Evolutionary conservation across 2,329 filamentous ascomycete genomes (phyloP), one percentile per base, ranked within the genome.

Genomic region (Fusarium cicatricum): DNA sequence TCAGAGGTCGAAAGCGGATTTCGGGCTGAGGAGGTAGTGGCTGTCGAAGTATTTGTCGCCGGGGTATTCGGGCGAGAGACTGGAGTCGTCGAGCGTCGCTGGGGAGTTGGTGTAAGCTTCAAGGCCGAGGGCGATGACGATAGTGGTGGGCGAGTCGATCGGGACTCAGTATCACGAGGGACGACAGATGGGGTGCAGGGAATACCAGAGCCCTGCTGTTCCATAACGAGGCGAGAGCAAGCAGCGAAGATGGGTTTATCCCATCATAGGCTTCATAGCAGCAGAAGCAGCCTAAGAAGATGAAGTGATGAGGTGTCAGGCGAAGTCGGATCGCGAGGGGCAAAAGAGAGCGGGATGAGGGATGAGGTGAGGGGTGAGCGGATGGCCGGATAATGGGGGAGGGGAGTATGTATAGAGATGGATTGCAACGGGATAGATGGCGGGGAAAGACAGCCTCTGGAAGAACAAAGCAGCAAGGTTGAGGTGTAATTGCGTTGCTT

Each of bases 171-270:
- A 63, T 72, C 65, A 67, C 71, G 64, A 44, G 52, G 62, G 48
- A 58, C 69, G 52, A 63, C 49, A 60, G 63, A 64, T 48, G 70
- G 62, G 55, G 65, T 71, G 58, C 70, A 66, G 59, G 64, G 56
- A 51, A 58, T 55, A 51, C 58, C 54, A 50, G 66, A 58, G 38
- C 67, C 63, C 75, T 78, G 75, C 75, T 77, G 74, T 82, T 82
- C 81, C 82, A 84, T 84, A 73, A 80, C 79, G 79, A 76, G 73
- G 70, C 71, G 69, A 64, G 70, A 65, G 53, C 52, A 68, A 68
- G 70, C 61, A 71, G 66, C 66, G 50, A 64, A 51, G 57, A 52
- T 45, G 60, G 47, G 11, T 58, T 59, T 68, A 62, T 69, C 57
- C 66, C 66, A 68, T 65, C 53, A 64, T 58, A 65, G 58, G 64